Evolutionary conservation across 441 rosid species (phyloP), one percentile per base, ranked within the genome.

Genomic region (Gossypium lobatum): DNA sequence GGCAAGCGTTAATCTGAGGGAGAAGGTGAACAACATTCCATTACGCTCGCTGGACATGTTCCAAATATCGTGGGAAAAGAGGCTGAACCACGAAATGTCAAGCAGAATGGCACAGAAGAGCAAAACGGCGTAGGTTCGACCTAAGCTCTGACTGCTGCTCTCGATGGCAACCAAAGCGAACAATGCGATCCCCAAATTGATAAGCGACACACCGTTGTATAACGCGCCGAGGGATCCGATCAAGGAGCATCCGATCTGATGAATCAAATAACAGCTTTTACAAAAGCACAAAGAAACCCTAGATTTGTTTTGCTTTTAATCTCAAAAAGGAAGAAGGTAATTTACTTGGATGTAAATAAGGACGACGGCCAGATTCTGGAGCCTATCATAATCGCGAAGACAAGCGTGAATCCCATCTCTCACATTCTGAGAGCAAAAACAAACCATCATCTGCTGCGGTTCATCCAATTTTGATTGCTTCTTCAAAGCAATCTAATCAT

Each of bases 161-260:
- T 88, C 94, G 64, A 95, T 90, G 8, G 97, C 97, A 1, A 93
- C 95, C 65, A 93, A 85, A 1, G 98, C 98, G 75, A 93, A 93
- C 80, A 95, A 81, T 4, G 97, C 91, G 17, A 93, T 89, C 58
- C 78, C 89, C 72, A 95, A 80, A 81, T 93, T 88, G 3, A 92
- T 82, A 7, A 95, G 78, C 83, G 87, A 74, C 2, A 89, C 97
- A 20, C 98, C 97, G 60, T 88, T 93, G 86, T 88, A 93, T 80
- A 87, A 83, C 53, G 96, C 96, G 4, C 94, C 98, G 1, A 93
- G 82, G 10, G 97, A 92, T 85, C 98, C 98, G 72, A 95, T 85
- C 82, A 95, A 72, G 1, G 96, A 90, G 78, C 98, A 91, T 0
- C 90, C 97, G 79, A 95, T 95, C 99, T 95, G 79, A 16, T 13